Base-by-base conservation (phyloP, 306 rosid species). In the Vigna hirtella region DNA sequence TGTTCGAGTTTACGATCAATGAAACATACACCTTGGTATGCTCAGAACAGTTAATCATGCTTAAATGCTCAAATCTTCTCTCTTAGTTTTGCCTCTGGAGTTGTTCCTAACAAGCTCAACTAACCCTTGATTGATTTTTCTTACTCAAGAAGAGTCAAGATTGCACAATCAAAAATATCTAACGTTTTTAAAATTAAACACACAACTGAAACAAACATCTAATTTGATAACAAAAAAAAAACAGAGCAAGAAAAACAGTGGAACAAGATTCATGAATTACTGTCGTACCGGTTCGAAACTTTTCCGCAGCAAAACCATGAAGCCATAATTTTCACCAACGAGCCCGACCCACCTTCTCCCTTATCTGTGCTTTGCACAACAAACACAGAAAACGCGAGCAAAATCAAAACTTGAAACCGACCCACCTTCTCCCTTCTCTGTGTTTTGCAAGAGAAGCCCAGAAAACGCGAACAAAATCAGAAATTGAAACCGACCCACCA, bases 281-380 rank as follows among this genome's bases (percentile, higher is more conserved):
- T 13, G n/a, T 63, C 90, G 38, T 90, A 93, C 97, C 96, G 88
- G 83, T 83, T 85, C 9, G 82, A 84, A 72, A 70, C 76, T 65
- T 50, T 84, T 76, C 92, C 90, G 28, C 91, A 90, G 51, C 92
- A 87, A 61, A 86, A 83, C 78, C 63, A 40, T 72, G 88, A 81
- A 82, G 83, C 93, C 94, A 93, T 93, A 72, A 22, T 49, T 76
- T 63, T 58, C 17, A 61, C 75, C 76, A 69, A 83, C 32, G 66
- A 84, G 69, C 50, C 76, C 85, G 77, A 69, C 74, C 78, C 80
- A 69, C 72, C 78, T 52, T 47, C 34, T 74, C 16, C 51, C 57
- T 16, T 74, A 12, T 66, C 43, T 50, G 73, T 51, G 24, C 63
- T 9, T 56, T 38, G 42, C 34, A 9, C 73, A 51, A 42, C 70